Conservation (phyloP, 805 yeast genomes). For the Novakomyces olei region DNA sequence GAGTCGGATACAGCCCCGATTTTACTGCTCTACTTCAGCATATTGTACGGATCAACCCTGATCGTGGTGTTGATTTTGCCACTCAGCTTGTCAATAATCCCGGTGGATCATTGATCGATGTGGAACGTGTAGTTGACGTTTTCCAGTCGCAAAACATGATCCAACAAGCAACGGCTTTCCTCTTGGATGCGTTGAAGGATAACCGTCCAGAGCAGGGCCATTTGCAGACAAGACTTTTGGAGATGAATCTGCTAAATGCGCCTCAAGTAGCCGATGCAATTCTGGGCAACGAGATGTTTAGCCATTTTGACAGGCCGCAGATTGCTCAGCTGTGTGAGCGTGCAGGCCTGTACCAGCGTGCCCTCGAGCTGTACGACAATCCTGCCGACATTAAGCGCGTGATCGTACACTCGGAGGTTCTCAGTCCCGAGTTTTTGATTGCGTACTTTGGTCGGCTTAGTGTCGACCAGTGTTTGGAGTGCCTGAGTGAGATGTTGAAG, state of each 20-base stretch:
- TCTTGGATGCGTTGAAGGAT: conserved; percentile 82
- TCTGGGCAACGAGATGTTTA: conserved; percentile 83
- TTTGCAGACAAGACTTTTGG: conserved; percentile 81
- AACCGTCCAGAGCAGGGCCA: conserved; percentile 90
- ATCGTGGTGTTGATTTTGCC: conserved; percentile 93
- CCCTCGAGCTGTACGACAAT: conserved; percentile 87
- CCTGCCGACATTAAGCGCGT: conserved; percentile 89
- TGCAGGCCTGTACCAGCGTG: conserved; percentile 89
- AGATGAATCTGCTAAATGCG: conserved; percentile 79
- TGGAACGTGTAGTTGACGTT: conserved; percentile 76
- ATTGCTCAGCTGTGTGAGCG: conserved; percentile 84
- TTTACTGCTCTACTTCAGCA: conserved; percentile 74
- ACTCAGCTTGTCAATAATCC: conserved; percentile 54
- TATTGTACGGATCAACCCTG: conserved; percentile 83
- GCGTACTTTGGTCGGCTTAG: conserved; percentile 79
- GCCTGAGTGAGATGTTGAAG: conserved; percentile 68
- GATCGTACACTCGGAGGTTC: conserved; percentile 59
- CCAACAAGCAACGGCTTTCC: conserved; percentile 95
- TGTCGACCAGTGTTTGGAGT: conserved; percentile 77
- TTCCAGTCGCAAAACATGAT: conserved; percentile 83
- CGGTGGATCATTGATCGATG: conserved; percentile 36
- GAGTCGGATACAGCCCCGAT: conserved; percentile 74
- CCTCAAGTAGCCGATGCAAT: conserved; percentile 99
- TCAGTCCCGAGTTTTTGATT: conserved; percentile 88
- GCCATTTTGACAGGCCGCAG: conserved; percentile 83